Percentiles rank a stretch among this genome's conserved stretches.
Conservation (phyloP, 805 yeast species). For the Gaillardinia entomophila region DNA sequence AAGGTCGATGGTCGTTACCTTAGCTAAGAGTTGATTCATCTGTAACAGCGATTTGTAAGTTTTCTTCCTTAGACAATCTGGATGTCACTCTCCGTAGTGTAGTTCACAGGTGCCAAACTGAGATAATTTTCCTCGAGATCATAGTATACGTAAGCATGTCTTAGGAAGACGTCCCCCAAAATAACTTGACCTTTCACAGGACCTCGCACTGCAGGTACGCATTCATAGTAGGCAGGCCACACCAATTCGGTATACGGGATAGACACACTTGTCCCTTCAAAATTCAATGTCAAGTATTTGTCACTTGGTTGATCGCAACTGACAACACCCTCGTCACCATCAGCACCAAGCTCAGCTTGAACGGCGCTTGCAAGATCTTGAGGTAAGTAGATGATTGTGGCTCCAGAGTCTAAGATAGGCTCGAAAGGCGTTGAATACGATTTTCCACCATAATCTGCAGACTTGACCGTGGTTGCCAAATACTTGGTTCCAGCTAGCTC, state of each 20-base stretch:
- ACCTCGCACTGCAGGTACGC: too few relatives aligned
- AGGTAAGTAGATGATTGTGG: slow-evolving; percentile 3
- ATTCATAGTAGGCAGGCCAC: too few relatives aligned
- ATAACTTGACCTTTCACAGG: too few relatives aligned
- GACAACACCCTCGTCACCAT: not conserved
- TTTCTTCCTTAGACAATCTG: too few relatives aligned
- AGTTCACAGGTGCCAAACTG: too few relatives aligned
- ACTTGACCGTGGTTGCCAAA: not conserved
- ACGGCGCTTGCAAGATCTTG: slow-evolving; percentile 1
- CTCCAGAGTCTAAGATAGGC: slow-evolving; percentile 25
- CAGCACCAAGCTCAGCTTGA: slow-evolving; percentile 2
- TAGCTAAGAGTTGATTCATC: too few relatives aligned
- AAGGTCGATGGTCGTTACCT: too few relatives aligned
- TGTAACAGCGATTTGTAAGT: too few relatives aligned
- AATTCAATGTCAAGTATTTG: slow-evolving; percentile 5
- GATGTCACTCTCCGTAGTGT: too few relatives aligned
- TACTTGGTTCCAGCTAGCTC: not conserved
- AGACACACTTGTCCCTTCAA: slow-evolving; percentile 10
- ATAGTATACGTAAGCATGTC: too few relatives aligned
- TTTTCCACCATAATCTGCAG: not conserved
- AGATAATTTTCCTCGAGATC: too few relatives aligned
- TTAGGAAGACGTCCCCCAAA: too few relatives aligned
- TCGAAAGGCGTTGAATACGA: slow-evolving; percentile 1
- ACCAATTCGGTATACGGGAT: slow-evolving; percentile 13
- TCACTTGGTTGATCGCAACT: not conserved